Evolutionary conservation across 768 basidiomycete genomes (phyloP), one percentile per base, ranked within the genome.

Genomic region (Trichaptum fuscoviolaceum): DNA sequence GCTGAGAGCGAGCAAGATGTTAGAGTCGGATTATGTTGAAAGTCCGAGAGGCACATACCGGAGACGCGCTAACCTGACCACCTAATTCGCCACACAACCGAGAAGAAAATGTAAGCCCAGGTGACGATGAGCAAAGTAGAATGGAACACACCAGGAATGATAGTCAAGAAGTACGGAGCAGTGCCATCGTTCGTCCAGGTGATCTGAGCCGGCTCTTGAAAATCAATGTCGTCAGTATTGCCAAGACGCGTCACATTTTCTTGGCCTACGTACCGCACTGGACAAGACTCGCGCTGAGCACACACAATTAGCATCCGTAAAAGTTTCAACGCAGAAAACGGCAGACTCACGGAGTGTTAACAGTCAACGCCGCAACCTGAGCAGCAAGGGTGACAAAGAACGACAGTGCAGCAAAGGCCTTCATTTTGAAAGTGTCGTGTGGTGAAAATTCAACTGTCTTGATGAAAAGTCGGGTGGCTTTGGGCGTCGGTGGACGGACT

Each of bases 331-430:
- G 26, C 63, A 26, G 34, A 36, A 9, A n/a, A 23, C 23, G 35
- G 6, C 64, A 4, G 12, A 82, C 89, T 69, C 72, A 91, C 90
- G 89, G 86, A 1, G 89, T 88, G 75, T 91, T 85, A 72, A 92
- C 77, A n/a, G 81, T 85, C 72, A 88, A 71, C 63, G 69, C 83
- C 69, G 78, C 63, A 63, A 70, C 82, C 74, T 75, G 81, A 57
- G 78, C 74, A 12, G 75, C 62, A 23, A 71, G 62, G 62, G 75
- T 72, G 34, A 75, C 68, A 59, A 81, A 65, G 52, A 76, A 75
- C 30, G 74, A 60, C 57, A 72, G 58, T 66, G 78, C 62, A 25
- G 75, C 66, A 63, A 77, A 63, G 59, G 72, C 71, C 70, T 79
- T 81, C 81, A 82, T 83, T 62, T 74, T 58, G 69, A 65, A n/a